phyloP scores from a whole-genome alignment of 495 filamentous ascomycete species.

The Aspergillus egyptiacus region DNA sequence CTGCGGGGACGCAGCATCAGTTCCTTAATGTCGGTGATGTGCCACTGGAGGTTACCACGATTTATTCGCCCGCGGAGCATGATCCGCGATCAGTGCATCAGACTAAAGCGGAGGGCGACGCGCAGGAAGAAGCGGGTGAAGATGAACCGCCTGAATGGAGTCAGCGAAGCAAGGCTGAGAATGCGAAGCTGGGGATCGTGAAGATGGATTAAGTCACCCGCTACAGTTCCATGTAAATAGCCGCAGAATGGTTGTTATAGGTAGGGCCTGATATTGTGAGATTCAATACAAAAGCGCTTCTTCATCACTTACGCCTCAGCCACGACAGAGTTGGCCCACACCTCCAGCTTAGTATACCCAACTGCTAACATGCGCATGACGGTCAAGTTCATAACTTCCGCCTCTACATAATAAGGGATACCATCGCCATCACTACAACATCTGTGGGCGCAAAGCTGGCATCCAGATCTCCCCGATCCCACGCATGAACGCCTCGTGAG shows the following conservation, averaged over 20 bases:
- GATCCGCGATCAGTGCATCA: slow-evolving; percentile 50
- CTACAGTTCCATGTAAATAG: too few species aligned
- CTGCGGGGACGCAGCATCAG: slow-evolving; percentile 60
- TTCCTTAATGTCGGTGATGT: slow-evolving; percentile 54
- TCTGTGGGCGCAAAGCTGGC: slow-evolving; percentile 6
- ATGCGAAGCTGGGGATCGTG: slow-evolving; percentile 52
- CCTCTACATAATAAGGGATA: slow-evolving; percentile 17
- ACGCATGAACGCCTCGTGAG: slow-evolving; percentile 14
- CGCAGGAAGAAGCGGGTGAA: slow-evolving; percentile 53
- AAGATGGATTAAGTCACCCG: slow-evolving; percentile 19
- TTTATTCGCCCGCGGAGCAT: slow-evolving; percentile 60
- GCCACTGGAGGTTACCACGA: slow-evolving; percentile 52
- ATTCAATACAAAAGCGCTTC: too few species aligned
- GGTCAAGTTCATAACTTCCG: slow-evolving; percentile 14
- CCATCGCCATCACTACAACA: slow-evolving; percentile 18
- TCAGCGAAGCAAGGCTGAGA: slow-evolving; percentile 48
- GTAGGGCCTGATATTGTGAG: too few species aligned
- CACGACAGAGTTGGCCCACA: slow-evolving; percentile 16
- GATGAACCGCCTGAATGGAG: slow-evolving; percentile 59
- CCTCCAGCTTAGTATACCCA: slow-evolving; percentile 18
- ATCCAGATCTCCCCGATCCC: slow-evolving; percentile 12
- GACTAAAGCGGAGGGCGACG: slow-evolving; percentile 56
- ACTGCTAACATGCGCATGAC: slow-evolving; percentile 10
- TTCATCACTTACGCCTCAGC: background rate
- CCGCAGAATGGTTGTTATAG: too few species aligned